Evolutionary conservation across 1,284 basidiomycete species (phyloP).

Genomic region (Agaricales sp.): DNA sequence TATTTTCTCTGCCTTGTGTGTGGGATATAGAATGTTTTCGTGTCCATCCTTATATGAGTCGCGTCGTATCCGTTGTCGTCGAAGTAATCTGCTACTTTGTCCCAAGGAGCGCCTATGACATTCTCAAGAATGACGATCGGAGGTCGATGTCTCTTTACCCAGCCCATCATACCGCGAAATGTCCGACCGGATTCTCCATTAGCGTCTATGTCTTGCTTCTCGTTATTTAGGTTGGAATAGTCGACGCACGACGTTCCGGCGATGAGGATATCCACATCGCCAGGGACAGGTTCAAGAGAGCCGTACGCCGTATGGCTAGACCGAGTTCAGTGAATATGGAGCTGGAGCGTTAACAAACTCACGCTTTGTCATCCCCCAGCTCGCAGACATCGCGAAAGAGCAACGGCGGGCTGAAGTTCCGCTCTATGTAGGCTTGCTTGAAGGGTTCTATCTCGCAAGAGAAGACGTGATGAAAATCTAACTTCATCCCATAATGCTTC

Average conservation of each 20-base stretch:
- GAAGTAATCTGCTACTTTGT: slow-evolving; percentile 67
- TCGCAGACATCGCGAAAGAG: slow-evolving; percentile 94
- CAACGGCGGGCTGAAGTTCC: slow-evolving; percentile 87
- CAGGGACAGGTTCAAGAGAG: slow-evolving; percentile 76
- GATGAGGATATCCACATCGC: slow-evolving; percentile 83
- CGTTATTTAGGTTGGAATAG: slow-evolving; percentile 91
- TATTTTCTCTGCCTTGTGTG: slow-evolving; percentile 90
- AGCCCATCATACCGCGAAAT: slow-evolving; percentile 87
- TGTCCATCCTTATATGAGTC: slow-evolving; percentile 68
- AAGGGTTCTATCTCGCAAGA: slow-evolving; percentile 98
- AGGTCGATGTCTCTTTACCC: slow-evolving; percentile 82
- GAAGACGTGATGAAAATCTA: slow-evolving; percentile 87
- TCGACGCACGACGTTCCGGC: slow-evolving; percentile 96
- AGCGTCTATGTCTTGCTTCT: slow-evolving; percentile 82
- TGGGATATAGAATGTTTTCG: slow-evolving; percentile 90
- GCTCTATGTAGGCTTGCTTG: slow-evolving; percentile 96
- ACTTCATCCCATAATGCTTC: slow-evolving; percentile 53
- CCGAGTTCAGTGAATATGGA: slow-evolving; percentile 10
- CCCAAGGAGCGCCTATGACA: slow-evolving; percentile 89
- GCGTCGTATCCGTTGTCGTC: slow-evolving; percentile 74
- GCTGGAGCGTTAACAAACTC: slow-evolving; percentile 18
- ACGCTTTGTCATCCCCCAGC: slow-evolving; percentile 72
- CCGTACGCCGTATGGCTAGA: slow-evolving; percentile 86
- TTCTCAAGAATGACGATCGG: slow-evolving; percentile 91
- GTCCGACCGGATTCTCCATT: slow-evolving; percentile 88